Evolutionary conservation across 108 stramenopile species (phyloP).

Genomic region (Nitzschia sp.): DNA sequence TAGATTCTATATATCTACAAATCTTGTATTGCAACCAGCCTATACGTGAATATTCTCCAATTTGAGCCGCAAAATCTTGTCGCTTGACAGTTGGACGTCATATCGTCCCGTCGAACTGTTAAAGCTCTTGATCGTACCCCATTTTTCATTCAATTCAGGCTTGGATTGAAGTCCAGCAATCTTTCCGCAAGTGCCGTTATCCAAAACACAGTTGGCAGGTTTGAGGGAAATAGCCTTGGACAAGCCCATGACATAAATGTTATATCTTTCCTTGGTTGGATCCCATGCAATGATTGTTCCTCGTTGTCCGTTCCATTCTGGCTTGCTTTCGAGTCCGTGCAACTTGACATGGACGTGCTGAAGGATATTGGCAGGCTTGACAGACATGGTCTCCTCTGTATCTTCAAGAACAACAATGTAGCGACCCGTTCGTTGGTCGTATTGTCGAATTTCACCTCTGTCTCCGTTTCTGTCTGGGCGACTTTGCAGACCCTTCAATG

Average conservation of each 20-base stretch:
- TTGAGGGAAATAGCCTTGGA: constrained; percentile 68
- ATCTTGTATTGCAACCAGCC: not conserved
- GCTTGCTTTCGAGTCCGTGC: constrained; percentile 75
- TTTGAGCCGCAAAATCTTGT: constrained; percentile 77
- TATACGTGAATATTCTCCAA: constrained; percentile 79
- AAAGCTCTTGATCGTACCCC: constrained; percentile 83
- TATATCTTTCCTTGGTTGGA: constrained; percentile 70
- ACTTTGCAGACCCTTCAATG: constrained; percentile 69
- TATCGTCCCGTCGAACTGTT: constrained; percentile 68
- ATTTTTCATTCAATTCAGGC: constrained; percentile 84
- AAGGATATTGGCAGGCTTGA: constrained; percentile 75
- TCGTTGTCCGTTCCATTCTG: constrained; percentile 72
- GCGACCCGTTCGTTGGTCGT: constrained; percentile 58
- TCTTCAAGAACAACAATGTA: constrained; percentile 81
- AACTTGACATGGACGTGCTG: constrained; percentile 83
- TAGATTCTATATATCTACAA: not conserved
- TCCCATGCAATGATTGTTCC: constrained; percentile 85
- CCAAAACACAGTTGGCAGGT: constrained; percentile 76
- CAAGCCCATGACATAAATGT: constrained; percentile 67
- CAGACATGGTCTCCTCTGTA: constrained; percentile 74
- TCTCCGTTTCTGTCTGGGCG: constrained; percentile 80
- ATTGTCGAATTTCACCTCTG: constrained; percentile 70
- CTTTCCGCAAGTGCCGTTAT: constrained; percentile 69
- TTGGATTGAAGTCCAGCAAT: constrained; percentile 68
- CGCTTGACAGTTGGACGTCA: constrained; percentile 76